A percentile compares a stretch with the other conserved stretches of the same genome.
These are phyloP conservation scores for Phytopythium cucurbitacearum DNA, from an alignment of 352 stramenopile species.

Conservation along the genomic window DNA sequence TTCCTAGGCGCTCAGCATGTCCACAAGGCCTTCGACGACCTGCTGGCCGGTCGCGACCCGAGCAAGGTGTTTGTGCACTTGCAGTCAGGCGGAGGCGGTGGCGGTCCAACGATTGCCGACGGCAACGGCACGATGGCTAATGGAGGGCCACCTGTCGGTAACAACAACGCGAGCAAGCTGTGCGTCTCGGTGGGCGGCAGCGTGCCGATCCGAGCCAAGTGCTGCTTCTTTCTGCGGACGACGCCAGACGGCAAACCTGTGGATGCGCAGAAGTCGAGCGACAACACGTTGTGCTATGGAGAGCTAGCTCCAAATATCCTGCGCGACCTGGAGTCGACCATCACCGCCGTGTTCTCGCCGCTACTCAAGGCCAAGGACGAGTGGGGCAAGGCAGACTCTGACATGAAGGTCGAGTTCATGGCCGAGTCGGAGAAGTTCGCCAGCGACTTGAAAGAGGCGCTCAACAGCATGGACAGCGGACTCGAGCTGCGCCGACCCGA, in stretches of 20 bases:
- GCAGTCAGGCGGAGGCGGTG: slow-evolving; percentile 23
- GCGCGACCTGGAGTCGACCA: slow-evolving; percentile 72
- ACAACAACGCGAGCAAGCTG: slow-evolving; percentile 46
- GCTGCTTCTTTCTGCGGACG: slow-evolving; percentile 80
- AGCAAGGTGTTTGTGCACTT: slow-evolving; percentile 81
- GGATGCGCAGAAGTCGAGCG: slow-evolving; percentile 66
- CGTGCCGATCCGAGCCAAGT: slow-evolving; percentile 71
- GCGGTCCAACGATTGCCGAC: neutral
- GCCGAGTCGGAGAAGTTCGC: slow-evolving; percentile 94
- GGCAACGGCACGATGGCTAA: slow-evolving; percentile 2
- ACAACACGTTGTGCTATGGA: slow-evolving; percentile 81
- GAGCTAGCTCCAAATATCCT: slow-evolving; percentile 83
- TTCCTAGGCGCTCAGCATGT: slow-evolving; percentile 51
- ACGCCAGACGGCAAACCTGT: slow-evolving; percentile 68
- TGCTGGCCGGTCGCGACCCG: slow-evolving; percentile 63
- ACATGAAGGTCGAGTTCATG: slow-evolving; percentile 92
- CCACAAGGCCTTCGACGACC: slow-evolving; percentile 71
- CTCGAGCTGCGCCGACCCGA: slow-evolving; percentile 90
- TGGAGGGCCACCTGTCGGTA: slow-evolving; percentile 1
- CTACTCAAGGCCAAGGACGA: slow-evolving; percentile 92
- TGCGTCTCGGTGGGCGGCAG: slow-evolving; percentile 66
- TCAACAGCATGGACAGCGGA: slow-evolving; percentile 94
- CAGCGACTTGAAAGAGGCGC: slow-evolving; percentile 91
- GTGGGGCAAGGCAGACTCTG: slow-evolving; percentile 94
- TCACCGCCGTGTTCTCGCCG: slow-evolving; percentile 86